Conservation (phyloP, 192 early-diverging fungal species). For the Gigaspora rosea region DNA sequence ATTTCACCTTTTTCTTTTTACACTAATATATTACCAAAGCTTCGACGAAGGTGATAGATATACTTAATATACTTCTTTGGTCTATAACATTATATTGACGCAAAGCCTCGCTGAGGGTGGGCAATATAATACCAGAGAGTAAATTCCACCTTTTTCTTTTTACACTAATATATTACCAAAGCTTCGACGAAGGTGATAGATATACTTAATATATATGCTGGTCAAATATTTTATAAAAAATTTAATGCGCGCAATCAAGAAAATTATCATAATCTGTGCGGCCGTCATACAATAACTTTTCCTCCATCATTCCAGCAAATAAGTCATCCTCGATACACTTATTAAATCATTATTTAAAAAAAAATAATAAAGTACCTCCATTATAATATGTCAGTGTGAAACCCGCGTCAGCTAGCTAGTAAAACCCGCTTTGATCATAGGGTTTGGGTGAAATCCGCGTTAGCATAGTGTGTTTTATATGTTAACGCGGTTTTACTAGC, state of each 20-base stretch:
- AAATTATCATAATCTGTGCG: constrained; percentile 1
- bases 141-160: constrained; percentile 21
- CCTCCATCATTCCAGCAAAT: constrained; percentile 21
- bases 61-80: constrained; percentile 18
- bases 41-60: constrained; percentile 23
- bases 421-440: too few species aligned
- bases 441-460: too few species aligned
- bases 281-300: constrained; percentile 12
- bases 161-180: constrained; percentile 24
- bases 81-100: constrained; percentile 17
- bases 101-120: constrained; percentile 14
- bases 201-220: constrained; percentile 25
- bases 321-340: constrained; percentile 21
- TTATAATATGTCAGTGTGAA: too few species aligned
- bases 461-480: too few species aligned
- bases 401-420: too few species aligned
- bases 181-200: constrained; percentile 17
- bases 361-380: constrained; percentile 25
- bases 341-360: constrained; percentile 25
- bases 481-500: too few species aligned
- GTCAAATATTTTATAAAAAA: constrained; percentile 24
- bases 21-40: constrained; percentile 18
- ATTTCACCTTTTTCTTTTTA: constrained; percentile 23
- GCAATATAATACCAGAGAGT: constrained; percentile 18
- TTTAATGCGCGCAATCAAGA: constrained; percentile 17